These are phyloP conservation scores for Dactylellina haptotyla DNA, from an alignment of 2,329 filamentous ascomycete genomes.

Conservation along the genomic window DNA sequence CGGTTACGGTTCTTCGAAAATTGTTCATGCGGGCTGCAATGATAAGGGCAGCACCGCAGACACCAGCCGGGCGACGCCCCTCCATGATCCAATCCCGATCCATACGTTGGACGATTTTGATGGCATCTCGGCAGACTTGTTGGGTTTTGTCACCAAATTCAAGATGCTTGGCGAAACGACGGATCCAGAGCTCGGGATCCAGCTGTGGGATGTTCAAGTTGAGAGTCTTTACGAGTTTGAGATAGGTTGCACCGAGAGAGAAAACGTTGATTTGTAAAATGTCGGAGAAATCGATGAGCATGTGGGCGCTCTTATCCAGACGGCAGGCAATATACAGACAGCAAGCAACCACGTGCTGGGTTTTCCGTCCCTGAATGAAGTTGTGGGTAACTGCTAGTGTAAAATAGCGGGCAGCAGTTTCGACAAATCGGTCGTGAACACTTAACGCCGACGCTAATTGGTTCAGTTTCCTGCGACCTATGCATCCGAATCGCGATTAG, in stretches of 20 bases:
- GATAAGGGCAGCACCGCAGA: slow-evolving; percentile 92
- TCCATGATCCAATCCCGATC: slow-evolving; percentile 97
- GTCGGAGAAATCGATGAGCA: slow-evolving; percentile 96
- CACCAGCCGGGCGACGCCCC: slow-evolving; percentile 88
- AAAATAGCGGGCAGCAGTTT: slow-evolving; percentile 76
- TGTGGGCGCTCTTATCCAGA: slow-evolving; percentile 79
- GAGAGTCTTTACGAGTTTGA: slow-evolving; percentile 73
- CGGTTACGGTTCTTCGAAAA: slow-evolving; percentile 87
- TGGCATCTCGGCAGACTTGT: slow-evolving; percentile 86
- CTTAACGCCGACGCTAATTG: slow-evolving; percentile 68
- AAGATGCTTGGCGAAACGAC: slow-evolving; percentile 87
- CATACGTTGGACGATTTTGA: slow-evolving; percentile 90
- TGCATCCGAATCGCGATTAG: slow-evolving; percentile 52
- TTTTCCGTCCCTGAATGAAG: slow-evolving; percentile 85
- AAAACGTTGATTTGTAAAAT: slow-evolving; percentile 88
- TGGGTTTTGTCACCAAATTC: slow-evolving; percentile 86
- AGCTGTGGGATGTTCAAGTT: slow-evolving; percentile 76
- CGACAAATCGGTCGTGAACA: slow-evolving; percentile 71
- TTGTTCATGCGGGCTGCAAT: slow-evolving; percentile 98
- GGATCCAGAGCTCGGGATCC: slow-evolving; percentile 87
- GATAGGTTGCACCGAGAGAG: slow-evolving; percentile 81
- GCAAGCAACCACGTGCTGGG: slow-evolving; percentile 86
- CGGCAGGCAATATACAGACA: slow-evolving; percentile 90
- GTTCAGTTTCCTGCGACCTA: slow-evolving; percentile 63
- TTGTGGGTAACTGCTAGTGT: slow-evolving; percentile 78